Percentiles rank a stretch among this genome's conserved stretches.
phyloP scores from a whole-genome alignment of 345 rosid genomes.

The Hypericum androsaemum region DNA sequence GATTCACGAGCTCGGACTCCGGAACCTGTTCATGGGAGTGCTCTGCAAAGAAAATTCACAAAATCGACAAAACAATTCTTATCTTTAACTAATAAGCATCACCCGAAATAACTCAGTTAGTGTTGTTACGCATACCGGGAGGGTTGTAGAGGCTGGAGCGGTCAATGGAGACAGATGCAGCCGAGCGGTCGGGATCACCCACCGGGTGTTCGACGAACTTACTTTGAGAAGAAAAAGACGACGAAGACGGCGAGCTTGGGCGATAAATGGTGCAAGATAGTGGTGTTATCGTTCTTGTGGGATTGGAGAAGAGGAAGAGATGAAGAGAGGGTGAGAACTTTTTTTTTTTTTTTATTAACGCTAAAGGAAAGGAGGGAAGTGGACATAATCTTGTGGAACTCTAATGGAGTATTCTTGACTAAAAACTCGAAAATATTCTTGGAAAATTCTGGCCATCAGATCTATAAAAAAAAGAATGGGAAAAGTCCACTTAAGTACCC shows the following conservation, averaged over 20 bases:
- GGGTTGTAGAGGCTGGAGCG: slow-evolving; percentile 59
- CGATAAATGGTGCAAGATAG: neutral
- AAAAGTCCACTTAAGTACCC: no score
- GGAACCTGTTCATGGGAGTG: slow-evolving; percentile 50
- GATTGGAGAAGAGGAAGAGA: neutral
- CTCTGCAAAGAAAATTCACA: slow-evolving; percentile 24
- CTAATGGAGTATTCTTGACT: no score
- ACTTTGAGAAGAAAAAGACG: no score
- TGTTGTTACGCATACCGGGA: no score
- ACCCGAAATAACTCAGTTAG: neutral
- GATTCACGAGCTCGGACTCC: slow-evolving; percentile 78
- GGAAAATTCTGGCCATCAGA: no score
- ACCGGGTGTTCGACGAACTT: slow-evolving; percentile 39
- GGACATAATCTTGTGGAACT: no score
- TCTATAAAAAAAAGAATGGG: no score
- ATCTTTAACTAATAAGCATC: neutral
- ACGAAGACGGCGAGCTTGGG: neutral
- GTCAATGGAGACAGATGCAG: slow-evolving; percentile 55
- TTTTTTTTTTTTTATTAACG: no score
- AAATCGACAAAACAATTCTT: neutral
- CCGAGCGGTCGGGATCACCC: slow-evolving; percentile 11
- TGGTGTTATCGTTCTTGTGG: neutral
- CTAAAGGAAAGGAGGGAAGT: no score
- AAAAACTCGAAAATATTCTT: no score
- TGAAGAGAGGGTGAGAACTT: neutral